phyloP scores from a whole-genome alignment of 1,139 yeast species.

The Geotrichum aggregatum region DNA sequence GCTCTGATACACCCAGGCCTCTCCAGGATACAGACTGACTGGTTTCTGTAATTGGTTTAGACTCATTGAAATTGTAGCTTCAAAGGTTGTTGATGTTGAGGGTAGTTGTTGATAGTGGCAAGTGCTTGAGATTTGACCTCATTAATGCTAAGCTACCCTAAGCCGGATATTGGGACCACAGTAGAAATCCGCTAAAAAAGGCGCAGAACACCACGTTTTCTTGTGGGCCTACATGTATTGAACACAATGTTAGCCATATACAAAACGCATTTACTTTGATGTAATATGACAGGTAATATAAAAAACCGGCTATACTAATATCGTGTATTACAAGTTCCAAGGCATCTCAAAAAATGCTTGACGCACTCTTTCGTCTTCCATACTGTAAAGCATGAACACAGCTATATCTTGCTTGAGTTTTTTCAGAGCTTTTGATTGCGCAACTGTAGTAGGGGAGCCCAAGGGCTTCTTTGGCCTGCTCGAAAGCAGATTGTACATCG shows the following conservation, averaged over 20 bases:
- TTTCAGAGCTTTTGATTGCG: not conserved
- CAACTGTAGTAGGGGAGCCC: not conserved
- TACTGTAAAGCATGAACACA: constrained; percentile 2
- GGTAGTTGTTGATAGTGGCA: no score
- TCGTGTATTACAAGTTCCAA: not conserved
- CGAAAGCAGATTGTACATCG: not conserved
- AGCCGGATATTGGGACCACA: not conserved
- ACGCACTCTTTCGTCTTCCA: constrained; percentile 3
- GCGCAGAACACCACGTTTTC: no score
- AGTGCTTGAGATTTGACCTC: not conserved
- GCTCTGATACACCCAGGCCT: constrained; percentile 4
- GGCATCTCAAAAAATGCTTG: constrained; percentile 1
- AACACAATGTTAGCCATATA: no score
- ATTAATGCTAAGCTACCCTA: not conserved
- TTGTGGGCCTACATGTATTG: no score
- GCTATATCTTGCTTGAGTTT: not conserved
- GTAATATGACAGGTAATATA: constrained; percentile 1
- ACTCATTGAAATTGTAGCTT: constrained; percentile 12
- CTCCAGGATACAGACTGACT: constrained; percentile 1
- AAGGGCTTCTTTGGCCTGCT: not conserved
- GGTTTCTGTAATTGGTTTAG: constrained; percentile 8
- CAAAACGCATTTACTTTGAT: constrained; percentile 63
- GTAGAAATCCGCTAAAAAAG: no score
- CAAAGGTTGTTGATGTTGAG: no score
- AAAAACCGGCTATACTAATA: not conserved